Evolutionary conservation across 148 eudicot species (phyloP), one percentile per base, ranked within the genome.

Genomic region (Polygonum maritimum): DNA sequence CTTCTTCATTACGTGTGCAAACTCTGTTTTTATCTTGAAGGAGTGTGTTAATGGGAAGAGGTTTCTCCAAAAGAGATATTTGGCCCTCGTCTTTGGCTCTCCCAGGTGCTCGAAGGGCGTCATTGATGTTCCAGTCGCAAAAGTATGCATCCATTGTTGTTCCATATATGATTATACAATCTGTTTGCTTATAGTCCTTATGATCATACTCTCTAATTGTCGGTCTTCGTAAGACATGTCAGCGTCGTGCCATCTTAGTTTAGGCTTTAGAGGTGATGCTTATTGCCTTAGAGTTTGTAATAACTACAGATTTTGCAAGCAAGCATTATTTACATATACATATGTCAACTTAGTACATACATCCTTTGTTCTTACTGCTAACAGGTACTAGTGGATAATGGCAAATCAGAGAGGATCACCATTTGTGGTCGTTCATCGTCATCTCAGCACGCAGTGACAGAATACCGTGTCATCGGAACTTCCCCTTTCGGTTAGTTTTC

Each of bases 61-160:
- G 77, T 70, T 80, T 26, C 82, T 92, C 74, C 94, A 87, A 71
- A 96, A 89, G 87, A 89, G 82, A 79, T 96, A 96, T 84, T 86
- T 90, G 87, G 99, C 99, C 70, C 98, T 96, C 79, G 98, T 96
- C 74, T 82, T 96, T 78, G 99, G 99, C 76, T 84, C 83, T 76
- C 99, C 99, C 2, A 82, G 85, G 80, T 85, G 82, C 44, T 74
- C 41, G n/a, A 79, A 83, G 79, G 98, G 99, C 76, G 22, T 81
- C 55, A 88, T 96, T 78, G 82, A 89, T 65, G 88, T 76, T 45
- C 97, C 99, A 19, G 77, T 96, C 14, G 82, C 81, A 65, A 92
- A 92, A 97, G 99, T 96, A 47, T 36, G 63, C 19, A 67, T 67
- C n/a, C 45, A 67, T 22, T 63, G 2, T 33, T 22, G 1, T 2